Percentiles rank a stretch among this genome's conserved stretches.
Conservation (phyloP, 2,329 filamentous ascomycete species). For the Nigrospora oryzae region DNA sequence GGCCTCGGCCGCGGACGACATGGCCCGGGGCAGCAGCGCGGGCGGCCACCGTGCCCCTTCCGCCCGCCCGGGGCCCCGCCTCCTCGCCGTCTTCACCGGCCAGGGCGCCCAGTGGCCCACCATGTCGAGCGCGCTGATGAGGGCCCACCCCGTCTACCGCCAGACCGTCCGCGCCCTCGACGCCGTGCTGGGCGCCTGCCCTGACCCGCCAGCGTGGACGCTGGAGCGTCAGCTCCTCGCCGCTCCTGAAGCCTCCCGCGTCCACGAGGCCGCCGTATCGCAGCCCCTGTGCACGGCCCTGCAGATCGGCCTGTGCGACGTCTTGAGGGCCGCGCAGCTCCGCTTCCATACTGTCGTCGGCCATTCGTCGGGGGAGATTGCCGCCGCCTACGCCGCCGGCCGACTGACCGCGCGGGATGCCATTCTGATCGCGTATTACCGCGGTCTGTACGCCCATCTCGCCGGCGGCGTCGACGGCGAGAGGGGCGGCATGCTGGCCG, state of each 20-base stretch:
- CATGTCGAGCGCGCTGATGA: constrained; percentile 22
- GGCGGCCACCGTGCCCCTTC: constrained; percentile 14
- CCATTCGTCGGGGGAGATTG: constrained; percentile 22
- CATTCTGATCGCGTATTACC: constrained; percentile 20
- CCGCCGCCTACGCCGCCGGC: constrained; percentile 21
- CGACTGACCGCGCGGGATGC: constrained; percentile 17
- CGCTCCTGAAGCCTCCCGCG: constrained; percentile 12
- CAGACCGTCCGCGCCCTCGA: constrained; percentile 24
- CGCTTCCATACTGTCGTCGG: constrained; percentile 21
- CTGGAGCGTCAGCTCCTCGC: constrained; percentile 25
- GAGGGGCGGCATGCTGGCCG: constrained; percentile 19
- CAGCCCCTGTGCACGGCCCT: constrained; percentile 46
- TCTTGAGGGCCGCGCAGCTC: constrained; percentile 17
- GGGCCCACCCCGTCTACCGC: constrained; percentile 20
- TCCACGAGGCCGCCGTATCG: constrained; percentile 29
- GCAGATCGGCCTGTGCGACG: constrained; percentile 35
- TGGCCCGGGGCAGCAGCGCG: constrained; percentile 1
- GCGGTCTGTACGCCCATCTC: constrained; percentile 14
- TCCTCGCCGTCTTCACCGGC: constrained; percentile 24
- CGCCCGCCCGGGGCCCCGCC: constrained; percentile 9
- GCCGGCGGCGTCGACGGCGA: constrained; percentile 12
- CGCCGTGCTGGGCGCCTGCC: constrained; percentile 10
- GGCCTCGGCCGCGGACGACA: constrained; percentile 11
- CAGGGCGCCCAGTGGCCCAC: constrained; percentile 26
- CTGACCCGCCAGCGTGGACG: constrained; percentile 20